These are phyloP conservation scores for Parietaria judaica DNA, from an alignment of 306 rosid species.

Conservation along the genomic window DNA sequence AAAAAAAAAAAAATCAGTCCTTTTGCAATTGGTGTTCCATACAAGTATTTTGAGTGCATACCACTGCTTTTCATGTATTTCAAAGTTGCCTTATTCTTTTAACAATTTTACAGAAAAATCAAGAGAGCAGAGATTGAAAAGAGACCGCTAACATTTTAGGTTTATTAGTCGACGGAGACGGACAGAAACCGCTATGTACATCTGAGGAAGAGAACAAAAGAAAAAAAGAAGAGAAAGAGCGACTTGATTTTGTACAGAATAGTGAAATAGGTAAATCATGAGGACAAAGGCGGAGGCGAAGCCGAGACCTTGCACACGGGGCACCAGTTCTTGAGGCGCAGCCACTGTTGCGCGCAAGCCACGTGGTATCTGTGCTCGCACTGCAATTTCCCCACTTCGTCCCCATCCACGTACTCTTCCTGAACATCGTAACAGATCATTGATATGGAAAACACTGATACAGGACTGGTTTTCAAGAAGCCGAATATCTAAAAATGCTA, in stretches of 20 bases:
- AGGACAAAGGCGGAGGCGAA: conserved; percentile 21
- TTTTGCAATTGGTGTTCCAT: too few species aligned
- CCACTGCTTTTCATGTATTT: too few species aligned
- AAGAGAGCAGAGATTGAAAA: conserved; percentile 22
- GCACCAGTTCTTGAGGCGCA: conserved; percentile 91
- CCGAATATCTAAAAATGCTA: too few species aligned
- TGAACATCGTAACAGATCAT: conserved; percentile 21
- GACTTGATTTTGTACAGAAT: conserved; percentile 18
- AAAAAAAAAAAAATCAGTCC: too few species aligned
- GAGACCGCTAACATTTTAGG: conserved; percentile 32
- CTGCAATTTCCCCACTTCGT: conserved; percentile 59
- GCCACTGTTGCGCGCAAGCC: conserved; percentile 76
- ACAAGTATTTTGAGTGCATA: too few species aligned
- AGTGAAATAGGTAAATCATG: conserved; percentile 22
- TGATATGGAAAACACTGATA: not conserved
- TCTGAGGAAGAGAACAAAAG: conserved; percentile 20
- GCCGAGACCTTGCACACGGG: conserved; percentile 78
- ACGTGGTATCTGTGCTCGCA: conserved; percentile 73
- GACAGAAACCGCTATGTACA: conserved; percentile 51
- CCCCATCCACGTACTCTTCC: conserved; percentile 77
- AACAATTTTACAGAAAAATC: too few species aligned
- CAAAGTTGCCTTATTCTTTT: too few species aligned
- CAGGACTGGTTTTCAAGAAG: too few species aligned
- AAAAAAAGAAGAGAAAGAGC: conserved; percentile 12
- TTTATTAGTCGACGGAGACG: conserved; percentile 44